phyloP scores from a whole-genome alignment of 768 basidiomycete species.

The Crassisporium funariophilum region DNA sequence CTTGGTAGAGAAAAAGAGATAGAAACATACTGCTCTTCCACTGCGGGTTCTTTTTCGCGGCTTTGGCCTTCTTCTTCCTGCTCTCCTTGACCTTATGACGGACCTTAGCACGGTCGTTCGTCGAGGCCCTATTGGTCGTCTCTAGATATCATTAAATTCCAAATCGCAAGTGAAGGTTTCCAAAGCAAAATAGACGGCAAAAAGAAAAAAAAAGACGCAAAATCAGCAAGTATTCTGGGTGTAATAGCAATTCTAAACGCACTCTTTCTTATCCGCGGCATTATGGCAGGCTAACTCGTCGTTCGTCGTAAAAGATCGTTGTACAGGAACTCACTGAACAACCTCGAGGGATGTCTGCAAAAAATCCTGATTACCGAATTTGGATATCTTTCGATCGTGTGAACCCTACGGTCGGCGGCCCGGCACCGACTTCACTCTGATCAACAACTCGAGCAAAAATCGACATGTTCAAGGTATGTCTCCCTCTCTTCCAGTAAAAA shows the following conservation, averaged over 20 bases:
- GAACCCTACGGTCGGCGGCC: too few relatives aligned
- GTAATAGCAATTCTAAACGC: constrained; percentile 16
- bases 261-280: constrained; percentile 78
- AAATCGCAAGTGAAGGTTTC: constrained; percentile 1
- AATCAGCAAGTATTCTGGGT: neutral
- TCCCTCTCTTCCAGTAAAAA: too few relatives aligned
- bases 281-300: constrained; percentile 22
- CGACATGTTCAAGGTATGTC: too few relatives aligned
- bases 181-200: neutral
- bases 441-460: too few relatives aligned
- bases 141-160: constrained; percentile 48
- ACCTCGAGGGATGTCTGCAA: too few relatives aligned
- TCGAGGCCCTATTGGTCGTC: constrained; percentile 81
- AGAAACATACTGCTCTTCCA: constrained; percentile 84
- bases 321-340: too few relatives aligned
- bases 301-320: too few relatives aligned
- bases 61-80: constrained; percentile 73
- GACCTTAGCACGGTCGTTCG: constrained; percentile 71
- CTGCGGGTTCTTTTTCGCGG: constrained; percentile 74
- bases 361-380: too few relatives aligned
- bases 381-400: too few relatives aligned
- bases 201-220: constrained; percentile 1
- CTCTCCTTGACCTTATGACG: constrained; percentile 77
- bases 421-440: too few relatives aligned
- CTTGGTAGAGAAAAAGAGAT: constrained; percentile 1